These are phyloP conservation scores for Ustilago nuda DNA, from an alignment of 1,284 basidiomycete genomes.

Conservation along the genomic window DNA sequence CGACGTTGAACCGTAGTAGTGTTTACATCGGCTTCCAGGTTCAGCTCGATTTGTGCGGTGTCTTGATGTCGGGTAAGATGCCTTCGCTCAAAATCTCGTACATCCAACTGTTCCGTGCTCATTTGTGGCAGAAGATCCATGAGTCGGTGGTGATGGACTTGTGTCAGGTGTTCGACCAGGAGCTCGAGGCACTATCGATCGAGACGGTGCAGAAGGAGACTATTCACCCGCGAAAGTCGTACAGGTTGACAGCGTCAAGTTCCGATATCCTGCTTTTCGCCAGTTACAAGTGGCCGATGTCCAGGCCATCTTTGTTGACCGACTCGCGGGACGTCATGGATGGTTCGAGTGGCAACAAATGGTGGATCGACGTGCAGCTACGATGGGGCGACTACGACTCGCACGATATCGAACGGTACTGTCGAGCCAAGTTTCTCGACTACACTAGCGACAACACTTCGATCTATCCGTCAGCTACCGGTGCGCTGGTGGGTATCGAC, in stretches of 20 bases:
- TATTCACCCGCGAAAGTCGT: constrained; percentile 97
- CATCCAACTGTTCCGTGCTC: constrained; percentile 99
- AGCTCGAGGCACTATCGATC: constrained; percentile 96
- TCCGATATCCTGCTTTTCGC: constrained; percentile 98
- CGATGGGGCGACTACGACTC: constrained; percentile 99
- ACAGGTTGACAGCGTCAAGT: constrained; percentile 97
- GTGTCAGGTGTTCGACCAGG: constrained; percentile 96
- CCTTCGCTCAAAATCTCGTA: constrained; percentile 82
- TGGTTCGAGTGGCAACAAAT: constrained; percentile 97
- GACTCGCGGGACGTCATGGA: constrained; percentile 97
- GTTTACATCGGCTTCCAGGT: constrained; percentile 99
- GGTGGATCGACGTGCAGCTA: constrained; percentile 96
- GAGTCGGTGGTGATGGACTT: constrained; percentile 95
- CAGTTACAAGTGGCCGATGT: constrained; percentile 91
- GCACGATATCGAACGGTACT: constrained; percentile 82
- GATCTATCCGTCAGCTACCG: constrained; percentile 97
- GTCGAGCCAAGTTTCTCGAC: constrained; percentile 96
- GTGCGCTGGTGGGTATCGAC: constrained; percentile 98
- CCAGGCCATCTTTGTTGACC: constrained; percentile 92
- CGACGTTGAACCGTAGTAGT: constrained; percentile 93
- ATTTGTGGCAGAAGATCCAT: constrained; percentile 89
- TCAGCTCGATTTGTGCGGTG: constrained; percentile 92
- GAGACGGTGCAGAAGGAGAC: constrained; percentile 99
- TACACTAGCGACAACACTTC: constrained; percentile 83
- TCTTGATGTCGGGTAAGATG: constrained; percentile 92